Evolutionary conservation across 352 stramenopile species (phyloP), one percentile per base, ranked within the genome.

Genomic region (Globisporangium polare): DNA sequence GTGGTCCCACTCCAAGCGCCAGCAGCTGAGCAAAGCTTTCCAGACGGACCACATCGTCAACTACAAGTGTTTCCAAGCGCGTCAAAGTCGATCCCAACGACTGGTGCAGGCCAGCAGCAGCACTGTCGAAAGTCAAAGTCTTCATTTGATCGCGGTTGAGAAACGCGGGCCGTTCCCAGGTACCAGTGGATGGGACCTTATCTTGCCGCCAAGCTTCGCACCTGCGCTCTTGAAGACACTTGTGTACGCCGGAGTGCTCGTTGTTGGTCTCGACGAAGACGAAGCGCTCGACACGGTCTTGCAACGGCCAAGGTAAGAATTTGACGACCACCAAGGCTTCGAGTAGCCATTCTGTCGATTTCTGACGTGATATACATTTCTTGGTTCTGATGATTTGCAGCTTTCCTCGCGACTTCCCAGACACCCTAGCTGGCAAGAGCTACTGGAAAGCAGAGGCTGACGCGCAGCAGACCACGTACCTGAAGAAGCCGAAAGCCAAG

Each of bases 381-480:
- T 35, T 43, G 13, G 27, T 58, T 26, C 12, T 63, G 29, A 15
- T 15, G 13, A 49, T 71, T 29, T 51, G 27, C 65, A 93, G 83
- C 49, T 95, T 94, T 66, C 86, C 86, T 7, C 67, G 79, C 6
- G 86, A 95, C 66, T 95, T 80, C 45, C 86, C 86, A 0, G 86
- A 94, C 50, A 86, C 86, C 1, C 54, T 73, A 24, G 70, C 80
- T 39, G 80, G 86, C 9, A 60, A 71, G 27, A 41, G 27, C n/a
- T 89, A 84, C 62, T 95, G 86, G 86, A 53, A 80, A 22, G 31
- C 66, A 6, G 53, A 69, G 41, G 71, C 71, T 0, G 24, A 57
- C 3, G 46, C 60, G 2, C 35, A 72, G 0, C 53, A 74, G 49
- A 67, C 31, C 13, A 56, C 74, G 15, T 61, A 86, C 20, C 27